Conservation (phyloP, 2,329 filamentous ascomycete species). For the Diatrype stigma region DNA sequence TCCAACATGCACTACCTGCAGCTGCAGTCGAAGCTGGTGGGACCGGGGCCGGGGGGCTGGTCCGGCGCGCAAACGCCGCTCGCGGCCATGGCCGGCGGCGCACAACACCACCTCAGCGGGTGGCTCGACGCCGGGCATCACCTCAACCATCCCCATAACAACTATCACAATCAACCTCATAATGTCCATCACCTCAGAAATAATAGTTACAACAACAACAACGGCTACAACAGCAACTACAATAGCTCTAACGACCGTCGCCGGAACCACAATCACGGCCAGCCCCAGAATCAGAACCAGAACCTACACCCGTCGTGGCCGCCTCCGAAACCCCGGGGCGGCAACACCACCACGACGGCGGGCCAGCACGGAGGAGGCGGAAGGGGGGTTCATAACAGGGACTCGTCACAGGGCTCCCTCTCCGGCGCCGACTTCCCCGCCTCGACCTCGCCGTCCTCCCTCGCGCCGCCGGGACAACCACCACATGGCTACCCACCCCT, state of each 20-base stretch:
- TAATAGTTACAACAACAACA: not conserved
- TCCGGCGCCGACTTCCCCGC: constrained; percentile 38
- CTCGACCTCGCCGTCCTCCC: constrained; percentile 6
- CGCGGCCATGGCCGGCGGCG: constrained; percentile 72
- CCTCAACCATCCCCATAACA: not conserved
- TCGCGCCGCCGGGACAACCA: constrained; percentile 35
- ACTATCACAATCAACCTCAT: not conserved
- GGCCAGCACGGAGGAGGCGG: too few species aligned
- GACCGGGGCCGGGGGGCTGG: constrained; percentile 50
- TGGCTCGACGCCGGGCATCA: constrained; percentile 33
- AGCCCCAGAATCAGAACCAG: too few species aligned
- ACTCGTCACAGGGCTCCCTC: constrained; percentile 43
- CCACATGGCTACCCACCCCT: constrained; percentile 39
- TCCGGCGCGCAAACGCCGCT: constrained; percentile 76
- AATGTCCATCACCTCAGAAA: constrained; percentile 8
- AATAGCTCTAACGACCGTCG: not conserved
- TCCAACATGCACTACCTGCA: constrained; percentile 81
- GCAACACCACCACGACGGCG: too few species aligned
- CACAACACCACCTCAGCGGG: constrained; percentile 52
- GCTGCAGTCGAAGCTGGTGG: constrained; percentile 69
- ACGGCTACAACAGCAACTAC: not conserved
- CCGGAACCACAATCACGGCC: too few species aligned
- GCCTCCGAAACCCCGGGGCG: too few species aligned
- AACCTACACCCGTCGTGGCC: too few species aligned
- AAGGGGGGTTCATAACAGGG: constrained; percentile 32